These are phyloP conservation scores for Begonia fuchsioides DNA, from an alignment of 306 rosid genomes.

Conservation along the genomic window DNA sequence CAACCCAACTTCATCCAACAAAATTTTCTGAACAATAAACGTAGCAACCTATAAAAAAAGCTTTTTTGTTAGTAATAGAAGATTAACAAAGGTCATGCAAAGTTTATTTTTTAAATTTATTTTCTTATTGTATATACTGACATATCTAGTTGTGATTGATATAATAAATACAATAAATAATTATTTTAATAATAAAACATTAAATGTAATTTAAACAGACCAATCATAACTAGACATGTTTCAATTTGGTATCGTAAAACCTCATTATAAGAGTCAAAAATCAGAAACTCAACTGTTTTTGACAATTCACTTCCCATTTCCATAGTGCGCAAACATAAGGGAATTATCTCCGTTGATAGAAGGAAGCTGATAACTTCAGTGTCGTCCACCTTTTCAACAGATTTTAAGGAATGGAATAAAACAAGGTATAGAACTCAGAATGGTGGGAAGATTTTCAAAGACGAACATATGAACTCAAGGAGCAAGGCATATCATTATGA, in stretches of 20 bases:
- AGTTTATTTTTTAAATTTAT: no score
- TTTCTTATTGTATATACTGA: no score
- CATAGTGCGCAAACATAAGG: slow-evolving; percentile 72
- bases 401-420: slow-evolving; percentile 5
- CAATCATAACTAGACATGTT: no score
- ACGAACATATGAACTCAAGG: no score
- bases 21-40: slow-evolving; percentile 54
- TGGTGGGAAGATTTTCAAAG: no score
- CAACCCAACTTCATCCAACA: slow-evolving; percentile 67
- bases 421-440: background rate
- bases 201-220: no score
- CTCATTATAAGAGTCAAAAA: background rate
- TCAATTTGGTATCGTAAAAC: background rate
- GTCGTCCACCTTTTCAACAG: slow-evolving; percentile 50
- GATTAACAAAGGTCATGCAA: no score
- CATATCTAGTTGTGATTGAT: no score
- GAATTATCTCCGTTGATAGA: slow-evolving; percentile 65
- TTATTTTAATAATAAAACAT: no score
- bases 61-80: background rate
- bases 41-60: slow-evolving; percentile 47
- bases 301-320: slow-evolving; percentile 77
- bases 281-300: slow-evolving; percentile 57
- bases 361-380: slow-evolving; percentile 63
- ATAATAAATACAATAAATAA: no score
- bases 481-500: no score